Evolutionary conservation across 495 filamentous ascomycete species (phyloP), one percentile per base, ranked within the genome.

Genomic region (Penicillium turbatum): DNA sequence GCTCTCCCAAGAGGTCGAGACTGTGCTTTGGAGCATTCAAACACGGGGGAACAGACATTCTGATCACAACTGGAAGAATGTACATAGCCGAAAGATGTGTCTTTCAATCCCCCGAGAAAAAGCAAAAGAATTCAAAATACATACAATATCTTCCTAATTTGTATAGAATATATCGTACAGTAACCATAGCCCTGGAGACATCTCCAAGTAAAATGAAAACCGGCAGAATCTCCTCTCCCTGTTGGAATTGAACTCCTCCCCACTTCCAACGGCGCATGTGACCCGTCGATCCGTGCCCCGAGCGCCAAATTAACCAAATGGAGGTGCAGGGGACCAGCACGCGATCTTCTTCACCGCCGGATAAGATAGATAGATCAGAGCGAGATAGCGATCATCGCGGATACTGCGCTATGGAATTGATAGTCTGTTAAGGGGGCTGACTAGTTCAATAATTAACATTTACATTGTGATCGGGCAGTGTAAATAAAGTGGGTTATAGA

Each of bases 1-100:
- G 61, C 44, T 58, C 61, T 64, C 58, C 58, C 61, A n/a, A 17
- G 15, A 49, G 61, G 61, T 61, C 40, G 58, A 64, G 61, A 64
- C 61, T 64, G 36, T 38, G 51, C 30, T 46, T 48, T 44, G 30
- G 44, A 30, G 17, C 27, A 39, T 47, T 31, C 47, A 39, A 46
- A 39, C 44, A 45, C 7, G 39, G 32, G 41, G 29, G 27, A 32
- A 24, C 21, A 42, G 36, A 42, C 35, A 60, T 59, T 56, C 34
- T 43, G 38, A 54, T 50, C 43, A 47, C 54, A 51, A 53, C 57
- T 26, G 35, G 35, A n/a, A 40, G 15, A 6, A 50, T 52, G 45
- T 57, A 55, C 35, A 48, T 50, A 52, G 21, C 48, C 44, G 35
- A 46, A 45, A 36, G 30, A 36, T 27, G 30, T 37, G 10, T 40